Evolutionary conservation across 192 early-diverging fungal genomes (phyloP).

Genomic region (Coemansia sp.): DNA sequence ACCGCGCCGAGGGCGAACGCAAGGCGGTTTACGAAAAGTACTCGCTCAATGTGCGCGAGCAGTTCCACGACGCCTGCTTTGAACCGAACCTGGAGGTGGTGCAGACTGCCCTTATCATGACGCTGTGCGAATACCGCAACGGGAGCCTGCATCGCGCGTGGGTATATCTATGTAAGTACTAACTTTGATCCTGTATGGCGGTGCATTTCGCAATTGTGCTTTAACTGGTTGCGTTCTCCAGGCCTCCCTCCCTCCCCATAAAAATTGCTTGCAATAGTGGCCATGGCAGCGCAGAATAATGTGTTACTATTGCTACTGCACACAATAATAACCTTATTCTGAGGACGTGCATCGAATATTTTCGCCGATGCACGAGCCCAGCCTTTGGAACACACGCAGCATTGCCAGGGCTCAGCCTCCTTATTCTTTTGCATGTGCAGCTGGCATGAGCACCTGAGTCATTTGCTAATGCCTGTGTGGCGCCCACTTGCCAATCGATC

Average conservation of each 20-base stretch:
- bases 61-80: constrained; percentile 53
- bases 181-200: background rate
- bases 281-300: background rate
- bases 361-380: too few relatives aligned
- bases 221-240: too few relatives aligned
- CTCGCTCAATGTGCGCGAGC: constrained; percentile 50
- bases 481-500: constrained; percentile 19
- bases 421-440: constrained; percentile 8
- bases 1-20: constrained; percentile 51
- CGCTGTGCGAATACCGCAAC: constrained; percentile 53
- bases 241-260: too few relatives aligned
- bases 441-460: constrained; percentile 7
- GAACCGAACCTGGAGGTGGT: constrained; percentile 52
- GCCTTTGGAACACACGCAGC: too few relatives aligned
- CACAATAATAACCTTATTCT: background rate
- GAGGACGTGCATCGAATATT: too few relatives aligned
- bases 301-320: constrained; percentile 10
- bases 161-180: constrained; percentile 54
- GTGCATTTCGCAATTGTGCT: background rate
- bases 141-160: constrained; percentile 49
- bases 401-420: background rate
- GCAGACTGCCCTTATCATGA: constrained; percentile 54
- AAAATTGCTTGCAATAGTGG: constrained; percentile 4
- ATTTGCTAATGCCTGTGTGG: constrained; percentile 13
- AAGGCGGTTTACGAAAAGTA: constrained; percentile 40